These are phyloP conservation scores for Russula olivacea DNA, from an alignment of 768 basidiomycete genomes.

Conservation along the genomic window DNA sequence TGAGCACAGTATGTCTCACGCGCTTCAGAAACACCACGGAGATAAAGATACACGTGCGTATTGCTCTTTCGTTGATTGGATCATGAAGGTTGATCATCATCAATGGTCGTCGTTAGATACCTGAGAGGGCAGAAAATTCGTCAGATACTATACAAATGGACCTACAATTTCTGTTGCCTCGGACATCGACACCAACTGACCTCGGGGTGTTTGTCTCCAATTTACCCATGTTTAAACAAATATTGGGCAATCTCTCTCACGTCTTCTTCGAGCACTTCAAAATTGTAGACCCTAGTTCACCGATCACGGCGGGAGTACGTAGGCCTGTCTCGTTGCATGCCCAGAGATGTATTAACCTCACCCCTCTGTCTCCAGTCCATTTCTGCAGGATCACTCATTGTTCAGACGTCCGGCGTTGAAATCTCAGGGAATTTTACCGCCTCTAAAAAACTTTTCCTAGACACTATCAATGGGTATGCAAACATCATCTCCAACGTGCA, in stretches of 20 bases:
- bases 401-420: slow-evolving; percentile 49
- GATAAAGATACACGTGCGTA: slow-evolving; percentile 8
- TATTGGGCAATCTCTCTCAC: slow-evolving; percentile 38
- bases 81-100: not conserved
- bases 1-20: slow-evolving; percentile 45
- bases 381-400: slow-evolving; percentile 41
- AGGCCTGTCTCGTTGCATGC: not conserved
- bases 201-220: slow-evolving; percentile 46
- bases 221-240: slow-evolving; percentile 56
- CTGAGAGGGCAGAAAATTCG: not conserved
- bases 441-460: slow-evolving; percentile 43
- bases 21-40: slow-evolving; percentile 18
- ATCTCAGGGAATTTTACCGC: slow-evolving; percentile 51
- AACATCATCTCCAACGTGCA: slow-evolving; percentile 5
- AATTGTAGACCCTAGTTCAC: slow-evolving; percentile 45
- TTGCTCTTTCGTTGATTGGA: not conserved
- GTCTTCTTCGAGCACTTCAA: slow-evolving; percentile 41
- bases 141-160: slow-evolving; percentile 45
- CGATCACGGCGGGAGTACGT: slow-evolving; percentile 47
- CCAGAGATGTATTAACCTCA: not conserved
- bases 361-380: slow-evolving; percentile 39
- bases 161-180: slow-evolving; percentile 51
- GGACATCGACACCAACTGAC: slow-evolving; percentile 28
- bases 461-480: slow-evolving; percentile 55
- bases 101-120: not conserved